These are phyloP conservation scores for Fusarium cicatricum DNA, from an alignment of 2,329 filamentous ascomycete species.

Conservation along the genomic window DNA sequence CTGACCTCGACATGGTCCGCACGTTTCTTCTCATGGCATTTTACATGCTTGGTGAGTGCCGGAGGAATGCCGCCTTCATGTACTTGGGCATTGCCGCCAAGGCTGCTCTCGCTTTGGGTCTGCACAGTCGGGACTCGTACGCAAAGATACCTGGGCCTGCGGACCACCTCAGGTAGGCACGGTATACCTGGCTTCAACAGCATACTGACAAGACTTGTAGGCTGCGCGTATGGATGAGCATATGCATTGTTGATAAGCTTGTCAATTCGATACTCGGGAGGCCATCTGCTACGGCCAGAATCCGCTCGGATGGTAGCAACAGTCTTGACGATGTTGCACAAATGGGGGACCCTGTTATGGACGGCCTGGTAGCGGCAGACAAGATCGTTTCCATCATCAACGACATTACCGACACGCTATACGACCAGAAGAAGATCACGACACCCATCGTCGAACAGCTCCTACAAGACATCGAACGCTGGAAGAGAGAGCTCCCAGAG, in stretches of 20 bases:
- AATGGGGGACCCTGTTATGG: slow-evolving; percentile 31
- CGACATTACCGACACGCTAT: slow-evolving; percentile 53
- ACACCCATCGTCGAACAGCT: slow-evolving; percentile 49
- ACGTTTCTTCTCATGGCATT: slow-evolving; percentile 67
- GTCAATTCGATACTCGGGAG: slow-evolving; percentile 51
- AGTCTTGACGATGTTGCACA: slow-evolving; percentile 23
- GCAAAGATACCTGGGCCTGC: slow-evolving; percentile 12
- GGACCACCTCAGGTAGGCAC: slow-evolving; percentile 34
- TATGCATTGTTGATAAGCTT: slow-evolving; percentile 50
- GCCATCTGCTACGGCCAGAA: slow-evolving; percentile 45
- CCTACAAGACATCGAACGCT: slow-evolving; percentile 53
- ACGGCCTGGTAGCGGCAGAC: slow-evolving; percentile 52
- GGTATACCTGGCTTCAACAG: rapidly evolving
- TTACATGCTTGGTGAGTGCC: slow-evolving; percentile 70
- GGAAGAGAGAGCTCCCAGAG: slow-evolving; percentile 56
- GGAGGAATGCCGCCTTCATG: slow-evolving; percentile 72
- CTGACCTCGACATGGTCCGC: slow-evolving; percentile 39
- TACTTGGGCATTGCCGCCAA: slow-evolving; percentile 67
- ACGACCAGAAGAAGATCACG: slow-evolving; percentile 48
- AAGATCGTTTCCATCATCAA: slow-evolving; percentile 54
- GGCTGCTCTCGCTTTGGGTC: slow-evolving; percentile 64
- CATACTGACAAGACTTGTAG: slow-evolving; percentile 25
- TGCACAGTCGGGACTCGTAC: slow-evolving; percentile 53
- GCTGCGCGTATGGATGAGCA: slow-evolving; percentile 49
- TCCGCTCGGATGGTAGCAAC: slow-evolving; percentile 19